Evolutionary conservation across 352 stramenopile species (phyloP).

Genomic region (Lagenidium sp.): DNA sequence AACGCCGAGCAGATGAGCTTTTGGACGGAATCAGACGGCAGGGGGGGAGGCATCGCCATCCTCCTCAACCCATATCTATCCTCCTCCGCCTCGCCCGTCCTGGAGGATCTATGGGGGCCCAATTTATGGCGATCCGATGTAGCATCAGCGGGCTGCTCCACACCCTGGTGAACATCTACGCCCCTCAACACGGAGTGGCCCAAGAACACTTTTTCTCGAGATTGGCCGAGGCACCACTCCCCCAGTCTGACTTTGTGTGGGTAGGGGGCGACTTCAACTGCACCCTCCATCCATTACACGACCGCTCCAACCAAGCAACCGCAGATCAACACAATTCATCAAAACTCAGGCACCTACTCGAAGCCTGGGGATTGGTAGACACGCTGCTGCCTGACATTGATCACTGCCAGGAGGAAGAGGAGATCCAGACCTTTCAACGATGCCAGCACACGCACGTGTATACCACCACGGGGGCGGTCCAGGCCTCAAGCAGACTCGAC

Average conservation of each 20-base stretch:
- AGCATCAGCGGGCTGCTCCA: background rate
- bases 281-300: background rate
- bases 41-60: background rate
- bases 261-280: background rate
- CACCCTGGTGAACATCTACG: background rate
- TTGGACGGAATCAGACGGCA: background rate
- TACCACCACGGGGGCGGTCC: background rate
- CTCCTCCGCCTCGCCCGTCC: too few relatives aligned
- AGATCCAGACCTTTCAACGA: background rate
- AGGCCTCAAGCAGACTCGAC: too few relatives aligned
- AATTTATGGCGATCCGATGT: background rate
- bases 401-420: background rate
- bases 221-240: background rate
- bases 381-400: background rate
- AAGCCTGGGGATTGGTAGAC: background rate
- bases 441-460: background rate
- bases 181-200: background rate
- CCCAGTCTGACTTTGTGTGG: background rate
- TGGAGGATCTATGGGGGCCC: background rate
- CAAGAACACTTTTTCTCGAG: background rate
- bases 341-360: background rate
- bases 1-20: background rate
- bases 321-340: background rate
- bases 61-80: background rate
- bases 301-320: background rate